Conservation (phyloP, 192 early-diverging fungal genomes). For the Coemansia sp. region DNA sequence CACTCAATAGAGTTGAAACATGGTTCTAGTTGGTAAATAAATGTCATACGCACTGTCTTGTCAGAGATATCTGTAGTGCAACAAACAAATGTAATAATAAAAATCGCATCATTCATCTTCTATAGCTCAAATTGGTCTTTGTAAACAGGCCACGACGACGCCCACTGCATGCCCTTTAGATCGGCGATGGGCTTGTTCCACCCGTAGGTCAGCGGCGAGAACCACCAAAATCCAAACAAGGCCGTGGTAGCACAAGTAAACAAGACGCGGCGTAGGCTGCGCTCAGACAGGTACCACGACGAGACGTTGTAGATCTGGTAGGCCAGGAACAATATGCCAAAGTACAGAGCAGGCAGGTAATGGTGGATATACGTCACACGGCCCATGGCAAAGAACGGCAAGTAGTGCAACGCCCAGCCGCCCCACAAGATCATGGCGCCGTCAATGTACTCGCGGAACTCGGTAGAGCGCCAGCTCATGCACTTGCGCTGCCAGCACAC, state of each 20-base stretch:
- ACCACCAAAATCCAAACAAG: constrained; percentile 58
- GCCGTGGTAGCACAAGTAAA: constrained; percentile 46
- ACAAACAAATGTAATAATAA: background rate
- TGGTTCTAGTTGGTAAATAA: too few species aligned
- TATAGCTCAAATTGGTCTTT: constrained; percentile 32
- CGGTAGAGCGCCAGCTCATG: constrained; percentile 30
- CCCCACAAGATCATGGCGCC: constrained; percentile 81
- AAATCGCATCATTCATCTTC: background rate
- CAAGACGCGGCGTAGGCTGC: constrained; percentile 20
- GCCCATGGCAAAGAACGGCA: constrained; percentile 93
- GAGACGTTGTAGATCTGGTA: constrained; percentile 66
- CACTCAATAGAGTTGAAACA: too few species aligned
- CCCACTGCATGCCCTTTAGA: constrained; percentile 67
- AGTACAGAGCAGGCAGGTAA: constrained; percentile 87
- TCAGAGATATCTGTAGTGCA: background rate
- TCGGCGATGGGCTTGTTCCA: constrained; percentile 65
- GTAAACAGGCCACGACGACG: constrained; percentile 79
- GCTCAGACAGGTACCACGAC: constrained; percentile 61
- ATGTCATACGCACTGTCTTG: too few species aligned
- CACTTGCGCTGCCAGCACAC: constrained; percentile 29
- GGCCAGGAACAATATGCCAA: constrained; percentile 76
- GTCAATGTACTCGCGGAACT: constrained; percentile 62
- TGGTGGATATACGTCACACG: constrained; percentile 94
- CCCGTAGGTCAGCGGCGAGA: constrained; percentile 83
- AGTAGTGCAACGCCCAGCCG: constrained; percentile 84